Base-by-base conservation (phyloP, 176 grass and related monocot genomes). In the Saccharum spontaneum region DNA sequence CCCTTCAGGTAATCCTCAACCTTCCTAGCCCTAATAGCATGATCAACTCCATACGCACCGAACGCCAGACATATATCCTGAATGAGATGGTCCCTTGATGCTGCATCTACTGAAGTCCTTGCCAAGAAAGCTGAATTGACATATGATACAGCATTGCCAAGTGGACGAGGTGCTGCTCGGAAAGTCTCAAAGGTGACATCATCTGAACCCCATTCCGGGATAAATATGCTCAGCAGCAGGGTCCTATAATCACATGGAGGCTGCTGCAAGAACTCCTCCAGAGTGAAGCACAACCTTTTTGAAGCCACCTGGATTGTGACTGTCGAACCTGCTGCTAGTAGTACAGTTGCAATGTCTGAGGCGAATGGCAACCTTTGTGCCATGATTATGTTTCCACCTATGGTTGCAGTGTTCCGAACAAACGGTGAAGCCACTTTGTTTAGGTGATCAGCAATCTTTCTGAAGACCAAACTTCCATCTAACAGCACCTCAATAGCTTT, bases 351-450 rank as follows among this genome's bases (percentile, higher is more conserved):
- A 80, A 94, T 84, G 17, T 97, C 95, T 0, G 95, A 94, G 4
- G 85, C 50, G 11, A 97, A 97, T 48, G 33, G 57, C 2, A 84
- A 74, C 45, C 95, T 89, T 76, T 97, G 95, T 24, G 92, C 88
- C 95, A 97, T 97, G 17, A 97, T 83, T 46, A 97, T 65, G 82
- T 97, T 97, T 24, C 95, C 95, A 60, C 95, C 92, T 30, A 97
- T 17, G 7, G 90, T 97, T 31, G 90, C 95, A 4, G 84, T 97
- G 76, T 97, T 94, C 62, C 86, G 78, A 41, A 97, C 69, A 59
- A 93, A 97, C 24, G 87, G 90, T 10, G 95, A 73, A 59, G 90
- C 92, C 30, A 97, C 86, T 65, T 91, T 94, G 67, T 82, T 80
- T 15, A 94, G 88, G 68, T 97, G 92, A 82, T 88, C 72, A 39